phyloP scores from a whole-genome alignment of 495 filamentous ascomycete genomes.

The Tetracladium marchalianum region DNA sequence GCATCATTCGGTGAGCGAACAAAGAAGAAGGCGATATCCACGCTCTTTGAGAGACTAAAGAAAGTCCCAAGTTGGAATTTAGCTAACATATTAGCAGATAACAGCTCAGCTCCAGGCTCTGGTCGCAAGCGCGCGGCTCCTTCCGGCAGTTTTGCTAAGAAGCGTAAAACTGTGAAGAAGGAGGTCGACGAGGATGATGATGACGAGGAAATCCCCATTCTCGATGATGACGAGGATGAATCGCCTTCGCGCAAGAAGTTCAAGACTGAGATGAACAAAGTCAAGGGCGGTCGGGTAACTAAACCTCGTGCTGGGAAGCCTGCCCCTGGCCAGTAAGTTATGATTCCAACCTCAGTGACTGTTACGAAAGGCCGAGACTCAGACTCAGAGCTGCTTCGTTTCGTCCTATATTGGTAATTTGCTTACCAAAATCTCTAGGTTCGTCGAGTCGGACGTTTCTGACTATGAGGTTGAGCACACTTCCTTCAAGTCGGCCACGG shows the following conservation, averaged over 20 bases:
- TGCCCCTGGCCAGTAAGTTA: too few relatives aligned
- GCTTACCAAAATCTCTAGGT: too few relatives aligned
- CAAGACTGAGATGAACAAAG: neutral
- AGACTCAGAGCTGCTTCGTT: too few relatives aligned
- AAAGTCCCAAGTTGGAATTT: conserved; percentile 13
- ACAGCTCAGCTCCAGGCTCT: neutral
- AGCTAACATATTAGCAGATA: conserved; percentile 9
- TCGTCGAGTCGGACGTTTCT: too few relatives aligned
- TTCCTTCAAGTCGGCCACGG: too few relatives aligned
- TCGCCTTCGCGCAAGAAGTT: neutral
- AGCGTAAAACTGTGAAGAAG: neutral
- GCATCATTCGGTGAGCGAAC: conserved; percentile 10
- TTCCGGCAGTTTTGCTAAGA: neutral
- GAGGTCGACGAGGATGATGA: neutral
- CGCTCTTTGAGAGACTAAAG: conserved; percentile 11
- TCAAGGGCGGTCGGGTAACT: neutral
- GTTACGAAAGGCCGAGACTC: too few relatives aligned
- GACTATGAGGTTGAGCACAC: too few relatives aligned
- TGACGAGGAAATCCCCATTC: neutral
- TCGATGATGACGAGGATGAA: neutral
- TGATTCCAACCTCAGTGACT: too few relatives aligned
- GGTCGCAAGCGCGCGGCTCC: neutral
- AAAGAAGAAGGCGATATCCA: conserved; percentile 14
- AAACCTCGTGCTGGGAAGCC: neutral
- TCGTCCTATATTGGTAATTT: too few relatives aligned